Evolutionary conservation across 169 alveolate species (phyloP).

Genomic region (Cryptosporidium xiaoi): DNA sequence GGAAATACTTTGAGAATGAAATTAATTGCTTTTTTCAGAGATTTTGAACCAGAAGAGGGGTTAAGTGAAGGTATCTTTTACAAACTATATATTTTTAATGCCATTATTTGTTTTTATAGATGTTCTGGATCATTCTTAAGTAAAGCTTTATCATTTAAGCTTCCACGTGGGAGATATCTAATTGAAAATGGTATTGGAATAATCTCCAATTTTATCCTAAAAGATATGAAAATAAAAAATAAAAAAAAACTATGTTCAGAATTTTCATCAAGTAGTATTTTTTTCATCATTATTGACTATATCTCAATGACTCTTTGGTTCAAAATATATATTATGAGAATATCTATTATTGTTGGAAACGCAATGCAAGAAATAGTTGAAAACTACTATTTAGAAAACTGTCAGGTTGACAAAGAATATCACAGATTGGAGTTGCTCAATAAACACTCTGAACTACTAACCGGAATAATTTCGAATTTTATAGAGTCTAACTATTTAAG

Average conservation of each 20-base stretch:
- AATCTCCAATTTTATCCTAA: neutral
- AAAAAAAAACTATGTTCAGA: neutral
- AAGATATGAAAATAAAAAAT: slow-evolving; percentile 4
- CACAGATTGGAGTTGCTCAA: slow-evolving; percentile 22
- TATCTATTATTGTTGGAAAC: slow-evolving; percentile 20
- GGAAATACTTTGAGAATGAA: neutral
- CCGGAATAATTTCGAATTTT: neutral
- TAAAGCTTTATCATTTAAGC: slow-evolving; percentile 19
- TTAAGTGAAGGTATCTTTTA: slow-evolving; percentile 4
- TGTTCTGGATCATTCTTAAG: slow-evolving; percentile 66
- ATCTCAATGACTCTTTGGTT: slow-evolving; percentile 48
- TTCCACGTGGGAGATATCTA: slow-evolving; percentile 58
- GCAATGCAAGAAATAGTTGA: slow-evolving; percentile 2
- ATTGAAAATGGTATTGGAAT: slow-evolving; percentile 37
- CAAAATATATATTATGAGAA: slow-evolving; percentile 15
- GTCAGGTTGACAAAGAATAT: slow-evolving; percentile 38
- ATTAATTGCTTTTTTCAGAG: slow-evolving; percentile 9
- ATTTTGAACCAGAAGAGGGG: slow-evolving; percentile 5
- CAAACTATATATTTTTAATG: slow-evolving; percentile 30
- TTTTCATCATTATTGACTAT: slow-evolving; percentile 2
- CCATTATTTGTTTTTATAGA: slow-evolving; percentile 51
- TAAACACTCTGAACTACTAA: slow-evolving; percentile 13
- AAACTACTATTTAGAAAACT: slow-evolving; percentile 4
- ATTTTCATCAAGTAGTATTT: neutral
- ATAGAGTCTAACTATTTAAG: neutral